A percentile compares a stretch with the other conserved stretches of the same genome.
Conservation (phyloP, 2,329 filamentous ascomycete genomes). For the Neopestalotiopsis clavispora region DNA sequence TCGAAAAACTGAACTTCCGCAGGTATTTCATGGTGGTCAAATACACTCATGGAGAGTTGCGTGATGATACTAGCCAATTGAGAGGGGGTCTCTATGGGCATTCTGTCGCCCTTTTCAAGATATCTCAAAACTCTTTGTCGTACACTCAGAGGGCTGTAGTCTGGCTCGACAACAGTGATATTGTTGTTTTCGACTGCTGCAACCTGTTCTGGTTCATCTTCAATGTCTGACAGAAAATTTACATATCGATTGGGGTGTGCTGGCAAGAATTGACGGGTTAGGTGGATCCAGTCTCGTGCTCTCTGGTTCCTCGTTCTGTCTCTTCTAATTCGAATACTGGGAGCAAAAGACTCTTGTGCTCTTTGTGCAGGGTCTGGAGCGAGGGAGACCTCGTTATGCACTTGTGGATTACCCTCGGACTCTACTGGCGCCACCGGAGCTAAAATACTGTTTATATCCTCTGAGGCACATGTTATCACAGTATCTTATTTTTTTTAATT, state of each 20-base stretch:
- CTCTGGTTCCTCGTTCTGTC: too few relatives aligned
- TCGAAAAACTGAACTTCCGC: neutral
- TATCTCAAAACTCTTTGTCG: neutral
- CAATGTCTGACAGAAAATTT: neutral
- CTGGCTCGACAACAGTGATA: too few relatives aligned
- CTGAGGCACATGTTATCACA: neutral
- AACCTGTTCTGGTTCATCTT: neutral
- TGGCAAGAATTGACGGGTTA: neutral
- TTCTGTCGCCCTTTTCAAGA: neutral
- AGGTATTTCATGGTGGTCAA: neutral
- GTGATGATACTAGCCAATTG: neutral
- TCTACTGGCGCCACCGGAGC: neutral
- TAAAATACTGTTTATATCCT: neutral
- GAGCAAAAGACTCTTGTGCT: neutral
- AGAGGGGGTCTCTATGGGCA: neutral
- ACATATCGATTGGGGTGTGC: rapidly evolving
- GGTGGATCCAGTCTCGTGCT: too few relatives aligned
- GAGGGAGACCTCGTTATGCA: rapidly evolving
- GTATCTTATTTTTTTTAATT: too few relatives aligned
- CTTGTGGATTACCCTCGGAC: neutral
- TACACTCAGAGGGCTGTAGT: neutral
- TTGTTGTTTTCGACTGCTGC: neutral
- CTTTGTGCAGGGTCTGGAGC: neutral
- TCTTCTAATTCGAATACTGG: neutral
- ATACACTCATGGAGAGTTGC: neutral